A percentile compares a stretch with the other conserved stretches of the same genome.
Conservation (phyloP, 192 early-diverging fungal genomes). For the Ramicandelaber brevisporus region DNA sequence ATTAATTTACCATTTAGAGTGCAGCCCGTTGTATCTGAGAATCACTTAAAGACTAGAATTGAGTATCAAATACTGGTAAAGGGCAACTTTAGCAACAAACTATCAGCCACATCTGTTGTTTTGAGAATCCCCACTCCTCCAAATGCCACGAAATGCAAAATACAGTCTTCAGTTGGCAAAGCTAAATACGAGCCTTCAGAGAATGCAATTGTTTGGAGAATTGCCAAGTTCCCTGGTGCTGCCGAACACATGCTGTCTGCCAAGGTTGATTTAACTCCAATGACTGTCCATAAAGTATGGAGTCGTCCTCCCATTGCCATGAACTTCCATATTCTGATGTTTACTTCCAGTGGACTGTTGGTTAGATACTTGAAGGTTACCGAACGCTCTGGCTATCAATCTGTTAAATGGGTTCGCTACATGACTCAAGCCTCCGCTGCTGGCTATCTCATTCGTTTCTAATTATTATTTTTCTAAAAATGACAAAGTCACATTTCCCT, state of each 20-base stretch:
- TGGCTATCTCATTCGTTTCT: too few relatives aligned
- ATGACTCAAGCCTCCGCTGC: conserved; percentile 95
- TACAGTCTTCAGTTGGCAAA: conserved; percentile 44
- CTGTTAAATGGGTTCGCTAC: conserved; percentile 98
- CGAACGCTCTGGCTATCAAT: conserved; percentile 86
- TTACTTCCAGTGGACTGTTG: conserved; percentile 84
- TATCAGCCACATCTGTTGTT: conserved; percentile 71
- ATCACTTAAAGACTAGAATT: conserved; percentile 45
- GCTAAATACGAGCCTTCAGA: conserved; percentile 89
- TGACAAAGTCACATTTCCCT: too few relatives aligned
- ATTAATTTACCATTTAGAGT: conserved; percentile 90
- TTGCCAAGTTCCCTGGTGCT: conserved; percentile 74
- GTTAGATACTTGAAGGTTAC: conserved; percentile 96
- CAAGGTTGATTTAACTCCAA: conserved; percentile 56
- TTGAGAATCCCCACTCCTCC: conserved; percentile 78
- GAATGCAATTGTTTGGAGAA: conserved; percentile 88
- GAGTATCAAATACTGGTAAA: conserved; percentile 80
- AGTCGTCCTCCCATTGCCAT: conserved; percentile 84
- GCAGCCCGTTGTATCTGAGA: conserved; percentile 73
- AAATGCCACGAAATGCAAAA: conserved; percentile 60
- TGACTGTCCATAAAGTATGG: conserved; percentile 73
- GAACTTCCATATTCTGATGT: conserved; percentile 79
- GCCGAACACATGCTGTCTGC: conserved; percentile 60
- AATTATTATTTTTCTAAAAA: too few relatives aligned
- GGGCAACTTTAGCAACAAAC: conserved; percentile 67